Conservation (phyloP, 768 basidiomycete genomes). For the Rhizopogon rudus region DNA sequence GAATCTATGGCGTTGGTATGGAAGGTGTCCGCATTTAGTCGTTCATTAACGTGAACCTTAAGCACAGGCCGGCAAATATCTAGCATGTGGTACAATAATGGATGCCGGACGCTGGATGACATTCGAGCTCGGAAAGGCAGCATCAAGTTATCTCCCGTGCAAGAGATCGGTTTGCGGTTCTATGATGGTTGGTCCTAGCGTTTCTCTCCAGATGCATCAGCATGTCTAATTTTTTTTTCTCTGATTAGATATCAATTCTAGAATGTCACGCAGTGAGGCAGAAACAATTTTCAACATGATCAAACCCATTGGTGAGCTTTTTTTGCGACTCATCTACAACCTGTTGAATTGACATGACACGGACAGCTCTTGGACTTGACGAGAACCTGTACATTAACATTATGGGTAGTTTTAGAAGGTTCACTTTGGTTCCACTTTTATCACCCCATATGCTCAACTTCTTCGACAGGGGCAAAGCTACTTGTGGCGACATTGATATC, state of each 20-base stretch:
- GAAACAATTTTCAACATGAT: constrained; percentile 68
- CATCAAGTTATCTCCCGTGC: constrained; percentile 52
- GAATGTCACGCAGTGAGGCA: constrained; percentile 85
- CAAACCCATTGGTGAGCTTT: constrained; percentile 55
- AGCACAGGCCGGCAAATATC: constrained; percentile 62
- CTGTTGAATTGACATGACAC: not conserved
- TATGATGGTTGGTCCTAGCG: constrained; percentile 53
- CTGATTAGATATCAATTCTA: constrained; percentile 65
- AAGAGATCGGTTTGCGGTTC: constrained; percentile 62
- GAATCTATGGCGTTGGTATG: constrained; percentile 86
- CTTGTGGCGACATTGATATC: constrained; percentile 91
- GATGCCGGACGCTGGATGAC: constrained; percentile 78
- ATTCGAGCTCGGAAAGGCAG: constrained; percentile 54
- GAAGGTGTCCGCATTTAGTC: constrained; percentile 1
- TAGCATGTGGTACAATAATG: constrained; percentile 66
- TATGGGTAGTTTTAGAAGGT: constrained; percentile 90
- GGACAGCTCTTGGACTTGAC: constrained; percentile 65
- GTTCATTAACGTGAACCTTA: not conserved
- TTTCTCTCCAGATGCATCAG: not conserved
- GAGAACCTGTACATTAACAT: constrained; percentile 70
- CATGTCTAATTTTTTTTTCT: not conserved
- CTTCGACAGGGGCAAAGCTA: constrained; percentile 58
- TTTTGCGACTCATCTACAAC: not conserved
- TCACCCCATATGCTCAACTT: not conserved
- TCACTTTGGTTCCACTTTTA: constrained; percentile 4